phyloP scores from a whole-genome alignment of 1,284 basidiomycete species.

The Trichosporon sp. region DNA sequence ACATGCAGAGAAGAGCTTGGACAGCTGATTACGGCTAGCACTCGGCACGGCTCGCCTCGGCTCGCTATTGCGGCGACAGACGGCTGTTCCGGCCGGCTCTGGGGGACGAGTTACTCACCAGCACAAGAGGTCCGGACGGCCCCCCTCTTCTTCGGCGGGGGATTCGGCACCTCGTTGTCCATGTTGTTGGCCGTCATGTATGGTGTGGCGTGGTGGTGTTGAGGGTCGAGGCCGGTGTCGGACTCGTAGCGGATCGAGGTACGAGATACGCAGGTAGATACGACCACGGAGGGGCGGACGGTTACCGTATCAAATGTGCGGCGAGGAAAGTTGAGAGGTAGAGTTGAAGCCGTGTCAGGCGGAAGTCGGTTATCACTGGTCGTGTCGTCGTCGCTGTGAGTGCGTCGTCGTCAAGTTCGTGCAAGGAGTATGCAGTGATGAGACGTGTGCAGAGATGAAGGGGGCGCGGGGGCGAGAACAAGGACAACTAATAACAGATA shows the following conservation, averaged over 20 bases:
- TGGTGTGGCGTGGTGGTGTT: background rate
- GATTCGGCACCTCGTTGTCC: background rate
- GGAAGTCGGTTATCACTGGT: background rate
- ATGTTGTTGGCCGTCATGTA: constrained; percentile 11
- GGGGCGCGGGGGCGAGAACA: background rate
- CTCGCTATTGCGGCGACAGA: background rate
- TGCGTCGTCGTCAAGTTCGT: background rate
- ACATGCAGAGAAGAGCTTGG: background rate
- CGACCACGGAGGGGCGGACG: background rate
- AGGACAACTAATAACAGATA: constrained; percentile 1
- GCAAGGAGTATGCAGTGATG: background rate
- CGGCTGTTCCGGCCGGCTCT: background rate
- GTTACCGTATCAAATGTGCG: background rate
- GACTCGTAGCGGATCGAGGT: background rate
- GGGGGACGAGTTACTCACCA: background rate
- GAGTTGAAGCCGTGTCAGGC: background rate
- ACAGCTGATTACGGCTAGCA: background rate
- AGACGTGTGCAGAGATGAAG: background rate
- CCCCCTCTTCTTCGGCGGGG: constrained; percentile 17
- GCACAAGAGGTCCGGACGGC: constrained; percentile 12
- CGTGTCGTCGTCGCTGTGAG: background rate
- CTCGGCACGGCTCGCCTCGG: background rate
- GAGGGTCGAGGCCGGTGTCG: background rate
- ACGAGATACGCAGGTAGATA: constrained; percentile 8
- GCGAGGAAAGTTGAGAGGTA: background rate